Conservation (phyloP, 257 asterid species). For the Solanum corneliomulleri region DNA sequence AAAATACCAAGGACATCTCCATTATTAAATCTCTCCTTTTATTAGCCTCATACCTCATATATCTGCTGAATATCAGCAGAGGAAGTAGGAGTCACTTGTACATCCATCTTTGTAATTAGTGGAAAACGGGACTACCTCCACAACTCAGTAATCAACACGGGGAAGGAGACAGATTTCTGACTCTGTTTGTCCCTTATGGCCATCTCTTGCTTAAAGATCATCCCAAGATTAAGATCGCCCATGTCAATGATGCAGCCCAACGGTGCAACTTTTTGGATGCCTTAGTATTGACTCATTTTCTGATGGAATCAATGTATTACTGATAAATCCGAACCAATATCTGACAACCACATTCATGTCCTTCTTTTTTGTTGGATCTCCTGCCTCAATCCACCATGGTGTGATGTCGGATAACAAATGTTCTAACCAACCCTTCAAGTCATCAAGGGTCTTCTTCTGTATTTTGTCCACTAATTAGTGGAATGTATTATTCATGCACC, state of each 20-base stretch:
- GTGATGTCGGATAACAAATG: not conserved
- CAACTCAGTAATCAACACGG: no score
- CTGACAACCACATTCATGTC: not conserved
- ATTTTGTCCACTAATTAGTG: no score
- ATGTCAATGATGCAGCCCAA: not conserved
- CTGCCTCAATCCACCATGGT: not conserved
- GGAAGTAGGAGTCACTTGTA: no score
- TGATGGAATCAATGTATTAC: not conserved
- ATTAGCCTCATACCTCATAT: no score
- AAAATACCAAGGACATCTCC: no score
- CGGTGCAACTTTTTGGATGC: not conserved
- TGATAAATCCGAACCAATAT: not conserved
- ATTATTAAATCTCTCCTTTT: no score
- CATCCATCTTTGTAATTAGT: no score
- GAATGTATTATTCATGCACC: not conserved
- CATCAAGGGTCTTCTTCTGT: not conserved
- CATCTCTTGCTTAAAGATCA: no score
- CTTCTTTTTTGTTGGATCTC: not conserved
- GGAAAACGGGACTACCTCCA: accelerated
- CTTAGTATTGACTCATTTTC: not conserved
- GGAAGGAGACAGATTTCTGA: no score
- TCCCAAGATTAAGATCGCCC: not conserved
- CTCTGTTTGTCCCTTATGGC: no score
- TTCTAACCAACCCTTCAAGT: not conserved
- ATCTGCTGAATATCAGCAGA: no score